Percentiles rank a stretch among this genome's conserved stretches.
These are phyloP conservation scores for Anisodus tanguticus DNA, from an alignment of 257 asterid species.

Conservation along the genomic window DNA sequence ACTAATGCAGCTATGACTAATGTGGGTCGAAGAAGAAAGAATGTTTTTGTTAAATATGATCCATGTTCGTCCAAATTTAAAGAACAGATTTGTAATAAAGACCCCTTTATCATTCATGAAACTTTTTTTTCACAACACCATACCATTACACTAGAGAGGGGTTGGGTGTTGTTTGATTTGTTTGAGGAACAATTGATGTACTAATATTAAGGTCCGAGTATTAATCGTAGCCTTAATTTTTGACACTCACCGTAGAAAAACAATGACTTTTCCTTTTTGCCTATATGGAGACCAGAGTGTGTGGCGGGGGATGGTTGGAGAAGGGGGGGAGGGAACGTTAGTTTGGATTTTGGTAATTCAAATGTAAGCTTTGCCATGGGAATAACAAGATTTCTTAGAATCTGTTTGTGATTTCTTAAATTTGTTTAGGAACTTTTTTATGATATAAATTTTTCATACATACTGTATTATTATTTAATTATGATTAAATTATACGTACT, in stretches of 20 bases:
- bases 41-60: not conserved
- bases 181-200: slow-evolving; percentile 11
- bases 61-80: slow-evolving; percentile 6
- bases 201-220: not conserved
- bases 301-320: not conserved
- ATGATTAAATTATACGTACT: too few species aligned
- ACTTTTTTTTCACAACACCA: not conserved
- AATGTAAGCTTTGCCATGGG: not conserved
- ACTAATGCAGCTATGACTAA: not conserved
- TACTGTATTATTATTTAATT: too few species aligned
- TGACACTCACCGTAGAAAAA: not conserved
- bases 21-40: not conserved
- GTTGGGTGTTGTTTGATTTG: not conserved
- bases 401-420: too few species aligned
- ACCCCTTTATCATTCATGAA: slow-evolving; percentile 9
- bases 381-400: too few species aligned
- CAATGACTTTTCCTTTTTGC: slow-evolving; percentile 5
- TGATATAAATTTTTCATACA: too few species aligned
- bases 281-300: not conserved
- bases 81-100: not conserved
- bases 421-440: too few species aligned
- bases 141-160: not conserved
- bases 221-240: slow-evolving; percentile 18
- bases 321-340: not conserved
- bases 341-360: slow-evolving; percentile 9